A percentile compares a stretch with the other conserved stretches of the same genome.
Evolutionary conservation across 31 red algal genomes (phyloP).

Genomic region (Endocladia muricata): DNA sequence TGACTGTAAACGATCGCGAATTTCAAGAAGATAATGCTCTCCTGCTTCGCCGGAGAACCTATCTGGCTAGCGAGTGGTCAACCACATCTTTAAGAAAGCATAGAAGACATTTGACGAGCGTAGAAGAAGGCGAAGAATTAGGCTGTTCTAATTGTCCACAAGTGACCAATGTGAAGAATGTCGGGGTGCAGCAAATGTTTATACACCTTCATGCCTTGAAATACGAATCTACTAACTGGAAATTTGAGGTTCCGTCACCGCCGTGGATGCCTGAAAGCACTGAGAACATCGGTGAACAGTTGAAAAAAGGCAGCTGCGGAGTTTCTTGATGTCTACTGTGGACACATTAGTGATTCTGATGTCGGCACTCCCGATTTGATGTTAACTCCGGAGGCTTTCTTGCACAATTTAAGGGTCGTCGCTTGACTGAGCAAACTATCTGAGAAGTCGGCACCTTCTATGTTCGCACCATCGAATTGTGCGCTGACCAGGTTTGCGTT

Average conservation of each 20-base stretch:
- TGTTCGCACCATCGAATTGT: slow-evolving; percentile 68
- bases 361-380: slow-evolving; percentile 65
- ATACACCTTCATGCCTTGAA: slow-evolving; percentile 61
- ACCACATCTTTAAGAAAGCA: slow-evolving; percentile 1
- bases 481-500: slow-evolving; percentile 79
- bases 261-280: slow-evolving; percentile 21
- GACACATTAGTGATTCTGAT: slow-evolving; percentile 72
- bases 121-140: slow-evolving; percentile 43
- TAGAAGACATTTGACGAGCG: slow-evolving; percentile 28
- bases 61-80: slow-evolving; percentile 43
- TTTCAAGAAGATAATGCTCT: neutral
- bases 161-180: slow-evolving; percentile 61
- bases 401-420: slow-evolving; percentile 63
- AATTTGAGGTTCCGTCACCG: slow-evolving; percentile 50
- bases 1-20: neutral
- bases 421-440: slow-evolving; percentile 59
- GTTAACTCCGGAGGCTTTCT: slow-evolving; percentile 56
- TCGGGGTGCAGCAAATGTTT: slow-evolving; percentile 32
- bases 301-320: neutral
- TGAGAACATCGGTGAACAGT: neutral
- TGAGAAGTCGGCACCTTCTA: slow-evolving; percentile 81
- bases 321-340: slow-evolving; percentile 26
- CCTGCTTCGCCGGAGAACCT: neutral
- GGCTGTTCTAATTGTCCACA: slow-evolving; percentile 57
- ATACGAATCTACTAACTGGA: slow-evolving; percentile 61